Base-by-base conservation (phyloP, 2,329 filamentous ascomycete species). In the Neonectria sp. region DNA sequence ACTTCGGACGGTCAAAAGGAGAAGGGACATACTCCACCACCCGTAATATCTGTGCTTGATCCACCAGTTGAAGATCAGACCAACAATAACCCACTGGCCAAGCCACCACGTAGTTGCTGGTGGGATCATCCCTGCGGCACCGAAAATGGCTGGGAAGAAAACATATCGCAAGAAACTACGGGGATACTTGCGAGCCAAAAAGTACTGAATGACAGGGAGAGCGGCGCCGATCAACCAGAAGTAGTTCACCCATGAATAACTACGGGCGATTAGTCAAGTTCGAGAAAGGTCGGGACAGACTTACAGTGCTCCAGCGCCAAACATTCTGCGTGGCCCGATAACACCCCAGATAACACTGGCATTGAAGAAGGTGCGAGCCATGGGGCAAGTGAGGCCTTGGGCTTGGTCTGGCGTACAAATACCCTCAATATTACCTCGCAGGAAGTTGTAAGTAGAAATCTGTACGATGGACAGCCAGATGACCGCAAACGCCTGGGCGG, bases 331-430 rank as follows among this genome's bases (percentile, higher is more conserved):
- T 0, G 92, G 92, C 0, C 92, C 92, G 65, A 94, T 92, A 62
- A 90, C 86, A 63, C 92, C 92, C 91, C 91, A 93, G 74, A 93
- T 88, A 51, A 93, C 84, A 7, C 90, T 93, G 2, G 90, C 89
- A 1, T 90, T 93, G 82, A 91, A 94, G 80, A 88, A 88, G 61
- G 88, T 86, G 64, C 83, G 85, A 55, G 85, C 86, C 60, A 83
- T 83, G 6, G 87, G 84, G 74, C 87, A 89, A 4, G 83, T 94
- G 55, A 84, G 82, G n/a, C 79, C 84, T 21, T 91, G 81, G 0
- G 88, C 88, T 88, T 88, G 91, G 79, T 91, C 91, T 83, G 91
- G 87, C 55, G 92, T 89, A 31, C 85, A 84, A 60, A 61, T 61
- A 3, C 58, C 58, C 2, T 61, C 58, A 21, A 61, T 61, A 9